Evolutionary conservation across 1,139 yeast genomes (phyloP), one percentile per base, ranked within the genome.

Genomic region (Geotrichum restrictum): DNA sequence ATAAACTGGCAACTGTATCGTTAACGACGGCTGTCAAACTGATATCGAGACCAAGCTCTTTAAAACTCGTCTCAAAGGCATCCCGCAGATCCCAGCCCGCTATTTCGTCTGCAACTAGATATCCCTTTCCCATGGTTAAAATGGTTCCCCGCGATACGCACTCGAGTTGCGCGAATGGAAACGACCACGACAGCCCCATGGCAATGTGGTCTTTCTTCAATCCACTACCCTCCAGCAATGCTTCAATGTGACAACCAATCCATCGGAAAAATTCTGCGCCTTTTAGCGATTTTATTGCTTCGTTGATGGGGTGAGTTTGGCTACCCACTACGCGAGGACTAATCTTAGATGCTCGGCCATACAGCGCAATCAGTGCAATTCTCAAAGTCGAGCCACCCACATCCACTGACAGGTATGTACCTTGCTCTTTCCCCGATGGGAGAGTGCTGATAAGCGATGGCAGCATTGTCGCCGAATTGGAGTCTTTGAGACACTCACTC

Each of bases 61-160:
- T 66, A 41, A 80, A 65, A 41, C 77, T 75, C 65, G 81, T 87
- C 58, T 85, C 80, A 53, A 85, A 71, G 42, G 77, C 74, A 24
- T 69, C 72, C 49, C 85, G 91, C 43, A 89, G 83, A 63, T 88
- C 95, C 69, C 83, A 76, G 48, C 85, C 88, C 38, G 83, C 82
- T 45, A 85, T 79, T 62, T 87, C 95, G 21, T 80, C 81, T 5
- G 64, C 60, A 55, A 87, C 82, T 57, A 82, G 77, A 69, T 85
- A 88, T 16, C 96, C 96, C 68, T 89, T 89, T 22, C 96, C 89
- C 97, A 96, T 89, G 67, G 93, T 80, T 56, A 86, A 78, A 60
- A 89, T 76, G 6, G 76, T 77, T 51, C 96, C 96, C 6, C 79
- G 73, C 59, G 79, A 75, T 57, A 88, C 74, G 6, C 85, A 80